phyloP scores from a whole-genome alignment of 495 filamentous ascomycete species.

The Penicillium simplicissimum region DNA sequence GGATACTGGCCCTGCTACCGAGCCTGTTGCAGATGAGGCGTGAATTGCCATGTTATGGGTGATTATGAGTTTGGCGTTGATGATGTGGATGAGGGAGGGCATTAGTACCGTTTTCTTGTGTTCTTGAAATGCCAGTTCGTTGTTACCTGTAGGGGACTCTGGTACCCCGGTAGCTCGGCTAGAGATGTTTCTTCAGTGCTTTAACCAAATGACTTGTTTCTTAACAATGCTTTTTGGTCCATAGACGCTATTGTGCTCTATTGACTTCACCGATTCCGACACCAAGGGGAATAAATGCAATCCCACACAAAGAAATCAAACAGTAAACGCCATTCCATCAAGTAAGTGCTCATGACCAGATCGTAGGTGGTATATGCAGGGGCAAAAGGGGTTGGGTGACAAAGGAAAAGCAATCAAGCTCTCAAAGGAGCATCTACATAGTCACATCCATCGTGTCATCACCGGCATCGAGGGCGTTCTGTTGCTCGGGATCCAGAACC shows the following conservation, averaged over 20 bases:
- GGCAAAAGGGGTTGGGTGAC: constrained; percentile 3
- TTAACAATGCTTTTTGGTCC: constrained; percentile 14
- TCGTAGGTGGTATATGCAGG: constrained; percentile 32
- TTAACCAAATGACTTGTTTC: background rate
- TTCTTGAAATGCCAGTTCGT: too few relatives aligned
- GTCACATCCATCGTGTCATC: constrained; percentile 84
- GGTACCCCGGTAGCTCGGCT: background rate
- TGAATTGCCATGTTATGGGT: too few relatives aligned
- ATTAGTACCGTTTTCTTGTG: too few relatives aligned
- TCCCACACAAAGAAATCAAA: constrained; percentile 18
- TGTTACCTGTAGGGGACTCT: too few relatives aligned
- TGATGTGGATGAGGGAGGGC: too few relatives aligned
- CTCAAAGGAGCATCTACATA: constrained; percentile 39
- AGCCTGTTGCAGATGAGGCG: too few relatives aligned
- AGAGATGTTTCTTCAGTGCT: background rate
- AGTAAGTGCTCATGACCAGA: constrained; percentile 35
- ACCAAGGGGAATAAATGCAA: constrained; percentile 38
- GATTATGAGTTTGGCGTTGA: too few relatives aligned
- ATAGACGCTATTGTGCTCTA: constrained; percentile 15
- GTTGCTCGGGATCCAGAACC: constrained; percentile 54
- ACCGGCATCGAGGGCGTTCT: constrained; percentile 63
- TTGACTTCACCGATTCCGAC: constrained; percentile 19
- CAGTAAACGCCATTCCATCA: constrained; percentile 38
- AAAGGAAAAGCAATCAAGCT: constrained; percentile 12
- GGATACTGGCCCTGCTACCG: too few relatives aligned